phyloP scores from a whole-genome alignment of 768 basidiomycete species.

The Suillus hirtellus region DNA sequence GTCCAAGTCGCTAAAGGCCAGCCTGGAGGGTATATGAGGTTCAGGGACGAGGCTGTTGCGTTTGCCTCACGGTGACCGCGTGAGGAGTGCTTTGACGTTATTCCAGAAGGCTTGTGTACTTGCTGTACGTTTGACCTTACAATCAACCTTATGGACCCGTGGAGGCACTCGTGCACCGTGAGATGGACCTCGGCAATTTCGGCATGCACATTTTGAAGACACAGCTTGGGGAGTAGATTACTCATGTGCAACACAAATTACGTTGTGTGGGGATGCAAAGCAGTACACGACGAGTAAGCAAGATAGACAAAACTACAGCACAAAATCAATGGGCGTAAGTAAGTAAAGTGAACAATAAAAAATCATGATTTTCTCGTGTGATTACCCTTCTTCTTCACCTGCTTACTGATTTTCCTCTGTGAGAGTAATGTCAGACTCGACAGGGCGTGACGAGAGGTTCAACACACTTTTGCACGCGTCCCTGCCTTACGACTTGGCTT shows the following conservation, averaged over 20 bases:
- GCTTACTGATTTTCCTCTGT: conserved; percentile 35
- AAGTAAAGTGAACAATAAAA: neutral
- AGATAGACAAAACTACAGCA: conserved; percentile 5
- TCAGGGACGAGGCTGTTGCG: neutral
- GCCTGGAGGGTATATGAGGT: conserved; percentile 2
- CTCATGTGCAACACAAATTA: neutral
- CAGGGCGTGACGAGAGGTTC: neutral
- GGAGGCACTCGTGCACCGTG: neutral
- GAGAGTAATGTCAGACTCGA: conserved; percentile 4
- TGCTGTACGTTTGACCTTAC: conserved; percentile 1
- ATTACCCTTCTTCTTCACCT: conserved; percentile 22
- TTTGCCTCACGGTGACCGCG: conserved; percentile 9
- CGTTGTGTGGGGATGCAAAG: conserved; percentile 1
- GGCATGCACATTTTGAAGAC: neutral
- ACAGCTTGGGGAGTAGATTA: neutral
- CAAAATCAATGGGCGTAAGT: conserved; percentile 3
- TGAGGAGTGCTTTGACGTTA: conserved; percentile 1
- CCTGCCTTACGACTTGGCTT: conserved; percentile 41
- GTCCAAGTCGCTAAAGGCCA: neutral
- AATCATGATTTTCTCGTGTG: conserved; percentile 30
- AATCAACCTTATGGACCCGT: neutral
- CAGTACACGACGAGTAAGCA: conserved; percentile 8
- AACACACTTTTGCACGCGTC: conserved; percentile 40
- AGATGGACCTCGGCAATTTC: conserved; percentile 4
- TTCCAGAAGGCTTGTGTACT: neutral